Base-by-base conservation (phyloP, 1,284 basidiomycete genomes). In the Naganishia sp. region DNA sequence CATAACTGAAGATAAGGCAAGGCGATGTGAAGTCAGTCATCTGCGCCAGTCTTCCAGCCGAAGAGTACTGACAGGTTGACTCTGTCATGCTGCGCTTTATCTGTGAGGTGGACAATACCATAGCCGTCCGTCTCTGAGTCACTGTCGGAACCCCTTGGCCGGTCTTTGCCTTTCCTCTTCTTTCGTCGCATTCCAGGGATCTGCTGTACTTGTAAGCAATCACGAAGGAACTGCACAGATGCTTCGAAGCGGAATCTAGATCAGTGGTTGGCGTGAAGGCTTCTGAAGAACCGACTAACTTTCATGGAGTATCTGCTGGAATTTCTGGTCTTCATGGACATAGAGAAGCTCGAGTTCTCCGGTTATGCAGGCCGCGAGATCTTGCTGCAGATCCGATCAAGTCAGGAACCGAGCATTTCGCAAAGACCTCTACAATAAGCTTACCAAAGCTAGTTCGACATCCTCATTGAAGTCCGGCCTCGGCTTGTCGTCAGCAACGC, bases 191-290 rank as follows among this genome's bases (percentile, higher is more conserved):
- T 6, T 64, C 54, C 21, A 39, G 42, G 15, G 18, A 61, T 43
- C 5, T 61, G 59, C 48, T 61, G 59, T 21, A 61, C 59, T 55
- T 75, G 73, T 44, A 78, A 65, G 3, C 75, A 76, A 18, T 75
- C 71, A 15, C 76, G 72, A 6, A 77, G 69, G 61, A 78, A 78
- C 44, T 78, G 74, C 23, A 78, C 76, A 21, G 76, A 76, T 33
- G 75, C 74, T 75, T 59, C 11, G 11, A 46, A 36, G 15, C 43
- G 13, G 49, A 63, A 28, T 48, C 28, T 48, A 16, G 33, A 18
- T 15, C 36, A 23, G 48, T 4, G 2, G 13, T 43, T 3, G 18
- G 16, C 3, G 10, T 16, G 48, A n/a, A 18, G 15, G 28, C 2
- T 2, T 18, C 3, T 16, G 13, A 10, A 13, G 33, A 39, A 10